These are phyloP conservation scores for Cryptosporidium tyzzeri DNA, from an alignment of 169 alveolate genomes.

Conservation along the genomic window DNA sequence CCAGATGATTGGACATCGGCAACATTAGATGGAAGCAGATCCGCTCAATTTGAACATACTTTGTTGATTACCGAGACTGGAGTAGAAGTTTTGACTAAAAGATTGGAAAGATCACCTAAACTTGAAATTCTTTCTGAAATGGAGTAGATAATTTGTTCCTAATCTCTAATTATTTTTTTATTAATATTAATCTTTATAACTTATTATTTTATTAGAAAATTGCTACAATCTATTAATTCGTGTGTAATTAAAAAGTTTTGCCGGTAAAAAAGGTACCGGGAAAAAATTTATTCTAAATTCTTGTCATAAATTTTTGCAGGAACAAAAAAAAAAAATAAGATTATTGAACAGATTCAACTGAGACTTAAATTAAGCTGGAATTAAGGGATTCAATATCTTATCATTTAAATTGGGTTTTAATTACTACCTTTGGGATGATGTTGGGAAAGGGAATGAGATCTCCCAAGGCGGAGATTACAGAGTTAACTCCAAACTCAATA, in stretches of 20 bases:
- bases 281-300: slow-evolving; percentile 15
- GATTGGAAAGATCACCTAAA: slow-evolving; percentile 93
- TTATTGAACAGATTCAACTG: neutral
- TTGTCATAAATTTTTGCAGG: slow-evolving; percentile 25
- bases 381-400: neutral
- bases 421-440: slow-evolving; percentile 76
- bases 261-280: slow-evolving; percentile 65
- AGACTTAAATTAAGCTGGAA: neutral
- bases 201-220: neutral
- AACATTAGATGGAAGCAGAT: slow-evolving; percentile 88
- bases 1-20: slow-evolving; percentile 99
- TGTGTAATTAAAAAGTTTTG: slow-evolving; percentile 6
- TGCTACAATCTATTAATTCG: slow-evolving; percentile 32
- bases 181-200: neutral
- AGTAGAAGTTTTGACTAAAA: slow-evolving; percentile 94
- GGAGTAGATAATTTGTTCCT: neutral
- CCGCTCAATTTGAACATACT: slow-evolving; percentile 98
- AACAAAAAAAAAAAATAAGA: slow-evolving; percentile 9
- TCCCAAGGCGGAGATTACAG: slow-evolving; percentile 85
- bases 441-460: slow-evolving; percentile 81
- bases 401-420: neutral
- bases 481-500: slow-evolving; percentile 81
- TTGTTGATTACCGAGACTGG: slow-evolving; percentile 94
- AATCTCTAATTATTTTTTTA: neutral
- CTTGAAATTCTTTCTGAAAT: slow-evolving; percentile 78